Conservation (phyloP, 306 rosid genomes). For the Pterocarpus macrocarpus region DNA sequence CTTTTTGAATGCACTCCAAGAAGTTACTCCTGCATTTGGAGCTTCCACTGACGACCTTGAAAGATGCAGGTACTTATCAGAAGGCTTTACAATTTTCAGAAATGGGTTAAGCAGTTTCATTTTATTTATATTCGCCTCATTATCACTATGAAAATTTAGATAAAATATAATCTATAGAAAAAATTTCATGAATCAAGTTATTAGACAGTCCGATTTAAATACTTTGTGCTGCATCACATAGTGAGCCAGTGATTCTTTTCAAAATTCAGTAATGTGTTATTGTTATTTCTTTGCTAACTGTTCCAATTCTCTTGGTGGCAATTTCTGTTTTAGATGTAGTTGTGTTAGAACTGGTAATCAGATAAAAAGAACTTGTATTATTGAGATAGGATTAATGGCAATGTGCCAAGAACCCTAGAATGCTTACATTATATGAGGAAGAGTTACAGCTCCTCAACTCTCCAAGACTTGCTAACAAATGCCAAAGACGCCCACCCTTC, state of each 20-base stretch:
- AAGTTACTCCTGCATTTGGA: slow-evolving; percentile 91
- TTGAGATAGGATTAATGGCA: no score
- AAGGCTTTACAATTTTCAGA: slow-evolving; percentile 16
- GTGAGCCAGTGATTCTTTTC: background rate
- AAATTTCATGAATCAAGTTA: slow-evolving; percentile 20
- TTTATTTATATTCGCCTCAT: slow-evolving; percentile 37
- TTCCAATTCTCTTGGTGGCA: no score
- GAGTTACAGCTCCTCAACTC: no score
- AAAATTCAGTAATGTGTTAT: no score
- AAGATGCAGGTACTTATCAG: slow-evolving; percentile 79
- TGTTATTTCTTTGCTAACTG: no score
- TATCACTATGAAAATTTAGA: slow-evolving; percentile 14
- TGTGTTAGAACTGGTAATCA: no score
- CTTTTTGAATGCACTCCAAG: slow-evolving; percentile 86
- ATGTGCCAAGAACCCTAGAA: no score
- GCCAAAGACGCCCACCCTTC: no score
- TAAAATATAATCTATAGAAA: slow-evolving; percentile 34
- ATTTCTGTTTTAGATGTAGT: no score
- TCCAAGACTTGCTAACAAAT: no score
- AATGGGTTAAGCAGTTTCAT: slow-evolving; percentile 35
- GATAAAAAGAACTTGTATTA: no score
- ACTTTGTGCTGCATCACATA: slow-evolving; percentile 17
- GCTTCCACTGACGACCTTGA: slow-evolving; percentile 98
- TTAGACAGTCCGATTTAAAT: slow-evolving; percentile 2
- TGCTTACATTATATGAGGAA: no score